phyloP scores from a whole-genome alignment of 176 grass and related monocot species.

The Puccinellia tenuiflora region DNA sequence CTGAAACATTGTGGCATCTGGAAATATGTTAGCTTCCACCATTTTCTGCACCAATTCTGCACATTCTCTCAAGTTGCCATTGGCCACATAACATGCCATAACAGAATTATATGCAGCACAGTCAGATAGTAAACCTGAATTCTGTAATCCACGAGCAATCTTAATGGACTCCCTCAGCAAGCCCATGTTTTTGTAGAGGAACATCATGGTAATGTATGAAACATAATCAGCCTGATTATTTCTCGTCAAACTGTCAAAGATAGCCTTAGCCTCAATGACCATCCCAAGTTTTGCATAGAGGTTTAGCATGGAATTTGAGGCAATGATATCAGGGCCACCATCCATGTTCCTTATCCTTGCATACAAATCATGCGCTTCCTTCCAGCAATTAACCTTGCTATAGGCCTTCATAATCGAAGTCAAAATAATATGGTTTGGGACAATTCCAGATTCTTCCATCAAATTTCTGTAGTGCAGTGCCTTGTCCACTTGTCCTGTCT shows the following conservation, averaged over 20 bases:
- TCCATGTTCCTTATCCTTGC: conserved; percentile 48
- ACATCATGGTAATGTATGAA: conserved; percentile 60
- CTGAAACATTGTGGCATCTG: conserved; percentile 47
- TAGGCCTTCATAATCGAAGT: conserved; percentile 76
- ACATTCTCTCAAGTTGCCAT: conserved; percentile 49
- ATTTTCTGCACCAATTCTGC: conserved; percentile 67
- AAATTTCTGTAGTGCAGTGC: conserved; percentile 49
- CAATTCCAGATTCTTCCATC: conserved; percentile 57
- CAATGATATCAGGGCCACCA: conserved; percentile 56
- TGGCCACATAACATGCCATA: conserved; percentile 46
- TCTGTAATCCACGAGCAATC: conserved; percentile 43
- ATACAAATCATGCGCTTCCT: conserved; percentile 60
- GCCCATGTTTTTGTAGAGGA: conserved; percentile 67
- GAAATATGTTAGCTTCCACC: conserved; percentile 37
- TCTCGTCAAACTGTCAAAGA: conserved; percentile 50
- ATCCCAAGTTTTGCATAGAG: conserved; percentile 77
- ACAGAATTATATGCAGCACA: conserved; percentile 58
- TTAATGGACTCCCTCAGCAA: conserved; percentile 49
- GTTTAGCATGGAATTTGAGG: conserved; percentile 73
- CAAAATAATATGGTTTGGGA: conserved; percentile 38
- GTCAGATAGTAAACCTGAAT: conserved; percentile 54
- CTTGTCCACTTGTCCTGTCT: conserved; percentile 46
- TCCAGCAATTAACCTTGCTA: conserved; percentile 52
- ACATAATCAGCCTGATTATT: conserved; percentile 38
- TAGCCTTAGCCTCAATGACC: conserved; percentile 51